Evolutionary conservation across 2,329 filamentous ascomycete species (phyloP).

Genomic region (Fusarium metavorans): DNA sequence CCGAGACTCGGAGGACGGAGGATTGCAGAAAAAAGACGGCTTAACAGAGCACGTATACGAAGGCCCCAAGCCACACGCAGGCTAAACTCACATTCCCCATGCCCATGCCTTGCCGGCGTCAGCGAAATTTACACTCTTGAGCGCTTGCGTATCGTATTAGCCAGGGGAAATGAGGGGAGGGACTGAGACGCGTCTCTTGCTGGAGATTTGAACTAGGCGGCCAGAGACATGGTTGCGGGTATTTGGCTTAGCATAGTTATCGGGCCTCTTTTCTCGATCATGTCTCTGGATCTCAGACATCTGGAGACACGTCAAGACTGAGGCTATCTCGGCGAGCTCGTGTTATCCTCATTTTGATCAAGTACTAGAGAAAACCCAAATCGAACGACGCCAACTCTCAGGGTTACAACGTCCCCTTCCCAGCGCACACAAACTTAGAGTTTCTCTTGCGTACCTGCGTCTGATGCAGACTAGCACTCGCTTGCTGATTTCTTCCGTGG

Average conservation of each 20-base stretch:
- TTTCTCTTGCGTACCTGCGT: conserved; percentile 22
- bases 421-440: neutral
- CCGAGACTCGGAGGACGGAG: neutral
- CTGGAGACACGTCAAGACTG: neutral
- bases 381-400: neutral
- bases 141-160: conserved; percentile 4
- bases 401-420: neutral
- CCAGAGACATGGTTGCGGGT: conserved; percentile 30
- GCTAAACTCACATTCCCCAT: conserved; percentile 15
- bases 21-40: neutral
- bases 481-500: conserved; percentile 32
- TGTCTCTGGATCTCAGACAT: conserved; percentile 9
- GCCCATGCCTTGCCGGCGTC: neutral
- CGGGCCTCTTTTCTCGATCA: conserved; percentile 20
- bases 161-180: conserved; percentile 16
- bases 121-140: neutral
- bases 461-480: conserved; percentile 26
- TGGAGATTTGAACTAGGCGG: conserved; percentile 5
- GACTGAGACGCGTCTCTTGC: conserved; percentile 21
- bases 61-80: conserved; percentile 9
- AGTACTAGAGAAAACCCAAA: neutral
- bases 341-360: neutral
- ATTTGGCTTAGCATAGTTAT: conserved; percentile 9
- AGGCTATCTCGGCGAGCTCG: neutral
- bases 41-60: neutral